These are phyloP conservation scores for Aspergillus coremiiformis DNA, from an alignment of 495 filamentous ascomycete genomes.

Conservation along the genomic window DNA sequence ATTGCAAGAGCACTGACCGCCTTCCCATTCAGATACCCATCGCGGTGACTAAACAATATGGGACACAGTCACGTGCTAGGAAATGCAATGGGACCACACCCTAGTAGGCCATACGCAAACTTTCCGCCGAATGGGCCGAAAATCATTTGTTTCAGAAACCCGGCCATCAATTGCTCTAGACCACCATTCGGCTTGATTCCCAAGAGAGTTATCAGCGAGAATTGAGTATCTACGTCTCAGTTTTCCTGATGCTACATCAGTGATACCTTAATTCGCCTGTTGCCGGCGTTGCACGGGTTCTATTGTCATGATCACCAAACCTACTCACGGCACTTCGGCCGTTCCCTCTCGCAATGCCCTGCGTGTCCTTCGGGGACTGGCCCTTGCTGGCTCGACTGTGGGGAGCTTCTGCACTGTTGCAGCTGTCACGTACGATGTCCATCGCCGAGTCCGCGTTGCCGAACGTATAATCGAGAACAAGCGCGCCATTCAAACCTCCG, in stretches of 20 bases:
- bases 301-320: constrained; percentile 28
- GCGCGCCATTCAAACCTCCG: constrained; percentile 36
- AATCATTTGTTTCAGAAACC: not conserved
- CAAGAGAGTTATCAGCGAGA: not conserved
- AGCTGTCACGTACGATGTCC: constrained; percentile 37
- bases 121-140: constrained; percentile 10
- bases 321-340: constrained; percentile 23
- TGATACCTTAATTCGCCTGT: constrained; percentile 8
- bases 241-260: constrained; percentile 5
- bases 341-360: constrained; percentile 42
- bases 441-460: constrained; percentile 34
- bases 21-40: no score
- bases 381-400: constrained; percentile 36
- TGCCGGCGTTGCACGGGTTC: constrained; percentile 20
- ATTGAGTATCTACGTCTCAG: not conserved
- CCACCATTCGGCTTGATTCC: not conserved
- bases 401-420: constrained; percentile 36
- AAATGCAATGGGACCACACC: not conserved
- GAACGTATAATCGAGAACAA: constrained; percentile 41
- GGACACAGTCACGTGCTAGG: not conserved
- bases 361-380: constrained; percentile 37
- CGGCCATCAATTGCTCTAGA: constrained; percentile 1
- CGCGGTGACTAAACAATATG: no score
- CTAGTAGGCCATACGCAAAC: constrained; percentile 5
- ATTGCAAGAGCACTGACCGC: no score